Percentiles rank a stretch among this genome's conserved stretches.
Evolutionary conservation across 176 grass and related monocot genomes (phyloP).

Genomic region (Cocos nucifera): DNA sequence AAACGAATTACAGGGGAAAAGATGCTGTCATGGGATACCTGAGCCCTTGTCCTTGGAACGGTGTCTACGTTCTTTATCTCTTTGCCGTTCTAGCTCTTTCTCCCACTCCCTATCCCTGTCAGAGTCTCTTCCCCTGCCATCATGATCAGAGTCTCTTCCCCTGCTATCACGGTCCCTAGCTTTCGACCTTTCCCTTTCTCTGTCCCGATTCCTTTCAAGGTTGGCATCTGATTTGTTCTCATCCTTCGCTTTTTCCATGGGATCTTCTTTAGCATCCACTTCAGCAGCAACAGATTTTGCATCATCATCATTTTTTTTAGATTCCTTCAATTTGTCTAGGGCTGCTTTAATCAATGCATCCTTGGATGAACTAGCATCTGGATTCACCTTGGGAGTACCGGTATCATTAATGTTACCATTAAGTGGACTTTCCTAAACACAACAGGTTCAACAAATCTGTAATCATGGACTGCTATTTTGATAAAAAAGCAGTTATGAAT

Average conservation of each 20-base stretch:
- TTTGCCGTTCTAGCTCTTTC: conserved; percentile 26
- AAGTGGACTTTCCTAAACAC: conserved; percentile 38
- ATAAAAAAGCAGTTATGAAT: too few species aligned
- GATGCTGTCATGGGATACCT: conserved; percentile 30
- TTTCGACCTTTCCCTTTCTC: conserved; percentile 49
- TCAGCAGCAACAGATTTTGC: conserved; percentile 32
- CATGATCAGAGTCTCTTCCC: conserved; percentile 51
- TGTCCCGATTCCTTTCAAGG: conserved; percentile 40
- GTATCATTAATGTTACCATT: conserved; percentile 31
- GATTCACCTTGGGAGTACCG: conserved; percentile 41
- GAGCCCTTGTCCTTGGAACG: conserved; percentile 32
- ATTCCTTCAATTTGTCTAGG: conserved; percentile 47
- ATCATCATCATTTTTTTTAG: conserved; percentile 44
- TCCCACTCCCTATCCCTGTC: conserved; percentile 54
- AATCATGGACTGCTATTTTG: not conserved
- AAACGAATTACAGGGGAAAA: not conserved
- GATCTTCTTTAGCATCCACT: conserved; percentile 44
- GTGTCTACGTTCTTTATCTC: conserved; percentile 46
- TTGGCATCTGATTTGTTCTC: conserved; percentile 45
- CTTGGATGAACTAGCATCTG: conserved; percentile 39
- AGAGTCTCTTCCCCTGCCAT: conserved; percentile 45
- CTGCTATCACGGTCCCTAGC: conserved; percentile 26
- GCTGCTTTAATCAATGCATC: conserved; percentile 30
- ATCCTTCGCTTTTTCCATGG: conserved; percentile 30
- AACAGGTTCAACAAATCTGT: not conserved